Percentiles rank a stretch among this genome's conserved stretches.
phyloP scores from a whole-genome alignment of 495 filamentous ascomycete species.

The Penicillium riverlandense region DNA sequence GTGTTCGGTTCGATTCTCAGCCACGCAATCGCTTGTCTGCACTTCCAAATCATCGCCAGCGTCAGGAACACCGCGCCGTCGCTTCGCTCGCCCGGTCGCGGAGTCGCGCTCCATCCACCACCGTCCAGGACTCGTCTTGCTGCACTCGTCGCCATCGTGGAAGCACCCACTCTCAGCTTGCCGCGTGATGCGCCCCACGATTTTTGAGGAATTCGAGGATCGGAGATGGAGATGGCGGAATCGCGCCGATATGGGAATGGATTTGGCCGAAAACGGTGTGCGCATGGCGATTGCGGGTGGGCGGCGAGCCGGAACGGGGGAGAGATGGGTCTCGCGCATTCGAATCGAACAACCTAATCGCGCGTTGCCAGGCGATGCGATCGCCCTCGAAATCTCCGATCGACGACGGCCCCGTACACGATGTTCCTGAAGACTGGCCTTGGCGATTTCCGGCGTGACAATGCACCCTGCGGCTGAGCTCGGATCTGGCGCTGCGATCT shows the following conservation, averaged over 20 bases:
- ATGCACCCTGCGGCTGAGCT: constrained; percentile 1
- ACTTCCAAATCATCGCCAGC: too few species aligned
- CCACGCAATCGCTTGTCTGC: too few species aligned
- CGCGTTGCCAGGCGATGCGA: background rate
- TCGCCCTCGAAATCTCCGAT: background rate
- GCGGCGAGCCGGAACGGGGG: background rate
- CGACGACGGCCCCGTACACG: background rate
- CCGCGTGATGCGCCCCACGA: background rate
- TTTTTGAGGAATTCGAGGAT: background rate
- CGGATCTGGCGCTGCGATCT: background rate
- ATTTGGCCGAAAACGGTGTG: constrained; percentile 21
- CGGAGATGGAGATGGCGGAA: constrained; percentile 15
- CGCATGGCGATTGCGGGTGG: constrained; percentile 5
- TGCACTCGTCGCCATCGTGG: background rate
- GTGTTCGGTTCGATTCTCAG: too few species aligned
- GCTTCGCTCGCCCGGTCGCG: background rate
- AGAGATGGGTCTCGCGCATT: background rate
- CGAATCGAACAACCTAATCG: background rate
- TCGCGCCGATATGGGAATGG: constrained; percentile 2
- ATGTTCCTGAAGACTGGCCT: constrained; percentile 6
- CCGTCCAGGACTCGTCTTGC: too few species aligned
- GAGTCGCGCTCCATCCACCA: too few species aligned
- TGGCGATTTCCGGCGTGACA: constrained; percentile 5
- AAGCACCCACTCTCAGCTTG: background rate
- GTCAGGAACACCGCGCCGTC: too few species aligned